A percentile compares a stretch with the other conserved stretches of the same genome.
Evolutionary conservation across 129 eudicot genomes (phyloP).

Genomic region (Centella asiatica): DNA sequence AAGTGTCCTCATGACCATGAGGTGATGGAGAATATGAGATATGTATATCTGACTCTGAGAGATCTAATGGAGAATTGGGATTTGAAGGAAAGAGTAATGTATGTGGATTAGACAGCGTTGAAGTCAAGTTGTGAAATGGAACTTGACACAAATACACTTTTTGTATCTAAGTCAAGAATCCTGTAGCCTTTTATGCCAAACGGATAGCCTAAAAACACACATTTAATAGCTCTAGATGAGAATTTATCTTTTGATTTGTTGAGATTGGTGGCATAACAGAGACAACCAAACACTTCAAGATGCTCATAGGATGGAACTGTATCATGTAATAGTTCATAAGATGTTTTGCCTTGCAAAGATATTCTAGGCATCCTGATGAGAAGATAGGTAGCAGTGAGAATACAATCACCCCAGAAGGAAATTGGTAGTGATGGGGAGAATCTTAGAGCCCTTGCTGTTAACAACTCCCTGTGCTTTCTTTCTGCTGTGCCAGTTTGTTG

Average conservation of each 20-base stretch:
- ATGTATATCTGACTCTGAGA: too few species aligned
- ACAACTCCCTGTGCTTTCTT: neutral
- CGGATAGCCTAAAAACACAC: neutral
- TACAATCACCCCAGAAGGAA: neutral
- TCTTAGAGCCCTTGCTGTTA: neutral
- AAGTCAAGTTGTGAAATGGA: fast-evolving
- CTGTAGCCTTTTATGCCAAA: neutral
- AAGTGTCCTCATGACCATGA: too few species aligned
- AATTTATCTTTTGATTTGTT: neutral
- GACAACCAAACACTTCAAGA: neutral
- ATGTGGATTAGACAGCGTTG: too few species aligned
- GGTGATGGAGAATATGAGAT: too few species aligned
- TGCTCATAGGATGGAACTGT: neutral
- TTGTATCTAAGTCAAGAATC: neutral
- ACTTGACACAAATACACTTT: neutral
- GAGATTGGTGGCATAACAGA: neutral
- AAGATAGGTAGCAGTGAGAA: neutral
- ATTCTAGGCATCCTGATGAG: neutral
- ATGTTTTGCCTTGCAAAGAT: neutral
- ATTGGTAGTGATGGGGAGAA: neutral
- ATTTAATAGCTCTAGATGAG: neutral
- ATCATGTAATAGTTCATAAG: neutral
- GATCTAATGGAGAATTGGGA: too few species aligned
- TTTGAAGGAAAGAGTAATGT: too few species aligned
- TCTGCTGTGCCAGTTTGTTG: neutral